Base-by-base conservation (phyloP, 2,329 filamentous ascomycete species). In the Xylaria polymorpha region DNA sequence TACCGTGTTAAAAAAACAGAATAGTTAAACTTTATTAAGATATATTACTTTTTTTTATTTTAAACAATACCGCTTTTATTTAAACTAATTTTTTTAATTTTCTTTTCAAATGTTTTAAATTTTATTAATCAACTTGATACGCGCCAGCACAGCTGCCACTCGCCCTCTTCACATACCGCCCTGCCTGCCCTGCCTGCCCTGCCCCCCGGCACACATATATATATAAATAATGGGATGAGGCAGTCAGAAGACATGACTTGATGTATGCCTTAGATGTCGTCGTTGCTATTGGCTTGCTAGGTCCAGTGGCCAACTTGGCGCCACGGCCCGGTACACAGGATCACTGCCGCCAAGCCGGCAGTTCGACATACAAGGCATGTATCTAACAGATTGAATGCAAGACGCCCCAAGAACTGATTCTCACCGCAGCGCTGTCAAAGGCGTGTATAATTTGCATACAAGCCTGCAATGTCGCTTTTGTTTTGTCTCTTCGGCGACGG, bases 321-420 rank as follows among this genome's bases (percentile, higher is more conserved):
- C 51, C 61, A 43, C 43, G 51, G 61, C 61, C 61, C 32, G 64
- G 57, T 67, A 67, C 37, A 20, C 65, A 62, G 65, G n/a, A 64
- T 64, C 56, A 65, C 41, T 61, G 50, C 50, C 56, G 56, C 66
- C 66, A 69, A 69, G 66, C 66, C 66, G 66, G 66, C 57, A 69
- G 62, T 69, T 69, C 62, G 51, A 65, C 60, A 64, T 48, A 67
- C 53, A 67, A 67, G 59, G 59, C 64, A 46, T 55, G 39, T 67
- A 58, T 43, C 51, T 58, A 62, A 51, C 41, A 58, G 50, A 51
- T 67, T 58, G 58, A 58, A 51, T 58, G 58, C 51, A 63, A 67
- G 44, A 55, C 18, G 58, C 51, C 25, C 53, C 53, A 59, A 60
- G 46, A 56, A n/a, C 46, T 60, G 46, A 39, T 63, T 59, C 65